Base-by-base conservation (phyloP, 805 yeast species). In the Candida bentonensis region DNA sequence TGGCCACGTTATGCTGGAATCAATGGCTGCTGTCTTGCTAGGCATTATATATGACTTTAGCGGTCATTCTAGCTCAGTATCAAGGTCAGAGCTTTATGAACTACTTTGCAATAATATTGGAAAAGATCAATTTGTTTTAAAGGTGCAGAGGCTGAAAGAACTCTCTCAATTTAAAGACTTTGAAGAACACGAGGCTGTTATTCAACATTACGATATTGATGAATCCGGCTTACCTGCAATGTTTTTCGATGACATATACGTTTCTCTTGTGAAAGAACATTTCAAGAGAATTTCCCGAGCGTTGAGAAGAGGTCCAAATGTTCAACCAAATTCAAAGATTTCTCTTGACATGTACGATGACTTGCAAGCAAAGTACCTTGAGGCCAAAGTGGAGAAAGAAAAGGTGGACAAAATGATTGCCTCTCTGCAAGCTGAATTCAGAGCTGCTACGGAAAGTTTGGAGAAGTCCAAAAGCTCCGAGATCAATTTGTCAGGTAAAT, bases 141-240 rank as follows among this genome's bases (percentile, higher is more conserved):
- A 80, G 51, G 70, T 89, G 2, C 75, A 76, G 42, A 85, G 82
- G 55, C 78, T 92, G 52, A 76, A 78, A 49, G 82, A 82, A 41
- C 67, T 69, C 46, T 58, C 72, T 0, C 54, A 63, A 4, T 76
- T 86, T 53, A 68, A 72, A 7, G 71, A 74, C 44, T 81, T 74
- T 49, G 76, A 72, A n/a, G 71, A 68, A 2, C 70, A 69, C 1
- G 36, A 30, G 17, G 17, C 7, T 9, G 36, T 30, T 4, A 17
- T 9, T 11, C 20, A 30, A 13, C 7, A 9, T 11, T 25, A 25
- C 13, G 36, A 30, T 11, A 17, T 30, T 9, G 54, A 52, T 9
- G 79, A 77, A 2, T 78, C 94, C 1, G 98, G 98, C 1, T 69
- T 89, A 36, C 98, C 97, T 0, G 75, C 77, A 46, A 82, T 89